A percentile compares a stretch with the other conserved stretches of the same genome.
phyloP scores from a whole-genome alignment of 805 yeast species.

The Metschnikowia rubicola region DNA sequence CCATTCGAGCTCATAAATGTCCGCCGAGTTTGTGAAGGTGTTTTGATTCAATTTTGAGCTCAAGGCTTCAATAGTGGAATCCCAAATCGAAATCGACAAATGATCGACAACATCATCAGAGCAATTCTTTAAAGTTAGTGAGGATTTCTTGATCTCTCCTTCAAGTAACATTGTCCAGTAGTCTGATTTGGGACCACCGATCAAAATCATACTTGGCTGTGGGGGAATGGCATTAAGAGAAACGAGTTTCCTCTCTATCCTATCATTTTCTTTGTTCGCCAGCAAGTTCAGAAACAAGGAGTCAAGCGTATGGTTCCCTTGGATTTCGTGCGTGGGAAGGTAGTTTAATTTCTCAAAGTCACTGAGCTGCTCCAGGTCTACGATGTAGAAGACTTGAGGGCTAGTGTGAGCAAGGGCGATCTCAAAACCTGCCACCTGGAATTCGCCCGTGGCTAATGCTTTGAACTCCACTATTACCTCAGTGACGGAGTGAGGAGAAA shows the following conservation, averaged over 20 bases:
- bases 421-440: slow-evolving; percentile 49
- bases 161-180: slow-evolving; percentile 75
- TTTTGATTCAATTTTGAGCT: slow-evolving; percentile 47
- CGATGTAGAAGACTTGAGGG: slow-evolving; percentile 42
- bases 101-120: slow-evolving; percentile 55
- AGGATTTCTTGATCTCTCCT: slow-evolving; percentile 60
- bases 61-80: slow-evolving; percentile 67
- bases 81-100: slow-evolving; percentile 61
- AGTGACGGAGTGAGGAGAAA: slow-evolving; percentile 29
- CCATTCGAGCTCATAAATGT: slow-evolving; percentile 73
- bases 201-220: slow-evolving; percentile 61
- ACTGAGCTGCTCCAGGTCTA: slow-evolving; percentile 25
- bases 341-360: slow-evolving; percentile 11
- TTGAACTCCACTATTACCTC: slow-evolving; percentile 44
- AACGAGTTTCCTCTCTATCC: slow-evolving; percentile 21
- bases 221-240: slow-evolving; percentile 35
- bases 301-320: slow-evolving; percentile 6
- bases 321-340: background rate
- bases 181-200: slow-evolving; percentile 51
- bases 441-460: slow-evolving; percentile 47
- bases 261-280: slow-evolving; percentile 15
- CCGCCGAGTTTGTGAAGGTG: slow-evolving; percentile 45
- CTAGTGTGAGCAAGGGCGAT: slow-evolving; percentile 51
- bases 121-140: slow-evolving; percentile 52
- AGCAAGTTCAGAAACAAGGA: slow-evolving; percentile 25